Percentiles rank a stretch among this genome's conserved stretches.
These are phyloP conservation scores for Diaporthe citrichinensis DNA, from an alignment of 2,329 filamentous ascomycete genomes.

Conservation along the genomic window DNA sequence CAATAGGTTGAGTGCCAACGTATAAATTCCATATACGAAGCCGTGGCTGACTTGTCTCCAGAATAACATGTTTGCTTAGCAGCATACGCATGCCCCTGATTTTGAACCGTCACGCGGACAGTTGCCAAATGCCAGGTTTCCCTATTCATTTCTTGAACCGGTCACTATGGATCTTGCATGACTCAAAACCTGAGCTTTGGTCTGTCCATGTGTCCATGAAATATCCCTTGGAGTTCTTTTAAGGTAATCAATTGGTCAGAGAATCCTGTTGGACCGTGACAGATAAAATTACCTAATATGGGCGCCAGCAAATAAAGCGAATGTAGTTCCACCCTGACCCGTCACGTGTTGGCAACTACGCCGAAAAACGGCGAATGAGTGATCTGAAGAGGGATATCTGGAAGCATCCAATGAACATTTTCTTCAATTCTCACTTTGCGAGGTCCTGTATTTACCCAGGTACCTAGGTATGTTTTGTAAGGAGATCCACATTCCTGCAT, in stretches of 20 bases:
- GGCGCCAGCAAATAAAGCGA: background rate
- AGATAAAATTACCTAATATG: background rate
- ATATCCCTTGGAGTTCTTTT: slow-evolving; percentile 20
- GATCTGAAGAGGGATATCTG: background rate
- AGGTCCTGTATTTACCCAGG: background rate
- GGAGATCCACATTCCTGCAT: slow-evolving; percentile 13
- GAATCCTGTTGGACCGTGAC: background rate
- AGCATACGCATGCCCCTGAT: background rate
- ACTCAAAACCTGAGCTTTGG: background rate
- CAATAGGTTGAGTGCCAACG: background rate
- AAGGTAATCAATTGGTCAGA: slow-evolving; percentile 11
- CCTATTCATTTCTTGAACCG: slow-evolving; percentile 2
- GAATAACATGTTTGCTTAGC: background rate
- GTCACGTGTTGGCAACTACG: slow-evolving; percentile 10
- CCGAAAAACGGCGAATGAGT: slow-evolving; percentile 3
- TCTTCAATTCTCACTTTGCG: background rate
- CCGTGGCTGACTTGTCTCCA: background rate
- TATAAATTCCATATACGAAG: background rate
- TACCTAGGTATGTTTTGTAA: background rate
- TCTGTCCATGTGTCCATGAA: slow-evolving; percentile 6
- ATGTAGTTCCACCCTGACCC: slow-evolving; percentile 16
- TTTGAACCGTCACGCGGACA: background rate
- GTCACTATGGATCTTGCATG: slow-evolving; percentile 12
- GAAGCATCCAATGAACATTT: slow-evolving; percentile 11
- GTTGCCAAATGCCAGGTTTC: background rate